These are phyloP conservation scores for Ophiostoma sp. DNA, from an alignment of 2,329 filamentous ascomycete genomes.

Conservation along the genomic window DNA sequence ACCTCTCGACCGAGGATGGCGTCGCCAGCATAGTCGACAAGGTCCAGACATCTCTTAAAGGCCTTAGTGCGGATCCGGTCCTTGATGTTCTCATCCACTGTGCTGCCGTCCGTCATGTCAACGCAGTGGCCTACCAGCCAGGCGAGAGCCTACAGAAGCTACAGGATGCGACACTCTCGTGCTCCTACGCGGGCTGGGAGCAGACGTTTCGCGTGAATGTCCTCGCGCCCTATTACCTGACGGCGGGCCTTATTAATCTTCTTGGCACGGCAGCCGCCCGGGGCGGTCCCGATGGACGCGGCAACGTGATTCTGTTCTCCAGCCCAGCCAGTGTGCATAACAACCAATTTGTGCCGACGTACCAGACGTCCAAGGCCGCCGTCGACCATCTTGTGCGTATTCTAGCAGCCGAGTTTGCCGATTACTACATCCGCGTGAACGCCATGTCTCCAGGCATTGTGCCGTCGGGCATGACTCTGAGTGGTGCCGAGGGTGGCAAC, in stretches of 20 bases:
- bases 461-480: background rate
- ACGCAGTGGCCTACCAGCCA: background rate
- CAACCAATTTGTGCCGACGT: constrained; percentile 4
- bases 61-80: background rate
- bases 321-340: background rate
- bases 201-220: background rate
- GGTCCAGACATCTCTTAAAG: background rate
- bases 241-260: background rate
- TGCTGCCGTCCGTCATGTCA: background rate
- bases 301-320: background rate
- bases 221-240: constrained; percentile 2
- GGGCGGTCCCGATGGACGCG: background rate
- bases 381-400: background rate
- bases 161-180: background rate
- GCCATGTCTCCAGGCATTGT: background rate
- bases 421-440: constrained; percentile 1
- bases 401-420: background rate
- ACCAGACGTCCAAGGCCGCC: background rate
- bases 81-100: background rate
- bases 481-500: background rate
- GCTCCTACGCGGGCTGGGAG: constrained; percentile 1
- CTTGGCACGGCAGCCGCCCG: background rate
- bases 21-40: background rate
- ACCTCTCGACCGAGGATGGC: background rate
- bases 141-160: background rate